Base-by-base conservation (phyloP, 257 asterid species). In the Mentha longifolia region DNA sequence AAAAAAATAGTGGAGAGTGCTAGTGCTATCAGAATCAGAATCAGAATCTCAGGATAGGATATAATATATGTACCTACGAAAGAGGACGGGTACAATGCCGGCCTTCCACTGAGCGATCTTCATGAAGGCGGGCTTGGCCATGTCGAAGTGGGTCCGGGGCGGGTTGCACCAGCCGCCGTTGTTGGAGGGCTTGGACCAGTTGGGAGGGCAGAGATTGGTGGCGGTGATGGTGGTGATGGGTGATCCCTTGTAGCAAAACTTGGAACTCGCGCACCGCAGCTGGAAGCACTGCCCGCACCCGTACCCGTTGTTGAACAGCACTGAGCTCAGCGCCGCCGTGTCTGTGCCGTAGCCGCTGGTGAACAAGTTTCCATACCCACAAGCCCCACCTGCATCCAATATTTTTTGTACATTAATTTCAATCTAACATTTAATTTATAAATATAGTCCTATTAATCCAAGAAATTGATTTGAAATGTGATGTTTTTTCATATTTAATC, bases 81-180 rank as follows among this genome's bases (percentile, higher is more conserved):
- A 91, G 74, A 37, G 16, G 55, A 89, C 85, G 10, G 96, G 96
- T 8, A 91, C 92, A 30, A 91, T 91, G 68, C 95, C 97, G 19
- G 82, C 96, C 45, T 80, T 86, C 88, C 87, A 89, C 19, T 89
- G 85, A 5, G 97, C 96, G 17, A 91, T 91, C 83, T 85, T 87
- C 86, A 77, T 84, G 82, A 91, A 91, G 15, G 97, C 91, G 1
- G 96, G 95, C 54, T 89, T 87, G 16, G 97, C 71, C 96, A 91
- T 91, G 72, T 91, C 96, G 64, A 91, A 91, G 68, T 89, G 97
- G 31, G 77, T 73, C 0, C 95, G 91, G 51, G 97, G 96, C 0
- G 97, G 97, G 82, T 91, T 91, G 89, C 97, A 91, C 97, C 97
- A 91, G 4, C 96, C 97, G 5, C 96, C 97, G 46, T 87, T 70